These are phyloP conservation scores for Pulveroboletus sp. DNA, from an alignment of 1,284 basidiomycete genomes.

Conservation along the genomic window DNA sequence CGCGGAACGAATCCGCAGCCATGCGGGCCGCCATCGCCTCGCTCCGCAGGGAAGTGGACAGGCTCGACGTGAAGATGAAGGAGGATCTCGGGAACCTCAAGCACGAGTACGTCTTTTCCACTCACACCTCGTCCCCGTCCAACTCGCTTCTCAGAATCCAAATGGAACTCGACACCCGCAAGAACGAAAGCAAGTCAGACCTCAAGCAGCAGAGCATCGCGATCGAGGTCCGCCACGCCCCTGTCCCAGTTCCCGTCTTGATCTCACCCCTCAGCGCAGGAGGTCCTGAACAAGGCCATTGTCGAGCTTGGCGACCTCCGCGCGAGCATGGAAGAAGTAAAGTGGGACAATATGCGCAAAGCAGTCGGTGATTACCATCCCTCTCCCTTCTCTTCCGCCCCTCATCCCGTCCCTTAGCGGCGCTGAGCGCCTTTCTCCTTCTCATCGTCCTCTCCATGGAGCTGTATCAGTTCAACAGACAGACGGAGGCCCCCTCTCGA, in stretches of 20 bases:
- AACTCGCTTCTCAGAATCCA: slow-evolving; percentile 64
- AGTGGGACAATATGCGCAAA: slow-evolving; percentile 89
- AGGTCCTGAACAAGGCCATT: slow-evolving; percentile 84
- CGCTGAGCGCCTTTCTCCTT: slow-evolving; percentile 63
- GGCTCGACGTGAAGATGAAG: slow-evolving; percentile 88
- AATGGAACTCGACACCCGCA: slow-evolving; percentile 94
- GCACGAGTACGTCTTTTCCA: slow-evolving; percentile 71
- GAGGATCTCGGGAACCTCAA: slow-evolving; percentile 88
- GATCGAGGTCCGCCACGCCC: slow-evolving; percentile 67
- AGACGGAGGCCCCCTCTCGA: slow-evolving; percentile 42
- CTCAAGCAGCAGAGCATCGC: slow-evolving; percentile 85
- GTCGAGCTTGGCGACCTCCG: slow-evolving; percentile 84
- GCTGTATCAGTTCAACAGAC: slow-evolving; percentile 43
- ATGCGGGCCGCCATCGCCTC: slow-evolving; percentile 75
- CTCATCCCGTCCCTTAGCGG: slow-evolving; percentile 43
- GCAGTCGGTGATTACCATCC: slow-evolving; percentile 66
- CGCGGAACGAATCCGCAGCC: slow-evolving; percentile 83
- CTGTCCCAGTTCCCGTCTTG: not conserved
- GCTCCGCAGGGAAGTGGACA: slow-evolving; percentile 87
- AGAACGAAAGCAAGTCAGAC: slow-evolving; percentile 90
- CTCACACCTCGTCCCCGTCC: not conserved
- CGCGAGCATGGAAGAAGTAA: slow-evolving; percentile 84
- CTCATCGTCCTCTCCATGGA: slow-evolving; percentile 72
- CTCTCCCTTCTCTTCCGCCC: not conserved
- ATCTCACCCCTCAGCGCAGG: slow-evolving; percentile 41